These are phyloP conservation scores for Yamadazyma laniorum DNA, from an alignment of 805 yeast species.

Conservation along the genomic window DNA sequence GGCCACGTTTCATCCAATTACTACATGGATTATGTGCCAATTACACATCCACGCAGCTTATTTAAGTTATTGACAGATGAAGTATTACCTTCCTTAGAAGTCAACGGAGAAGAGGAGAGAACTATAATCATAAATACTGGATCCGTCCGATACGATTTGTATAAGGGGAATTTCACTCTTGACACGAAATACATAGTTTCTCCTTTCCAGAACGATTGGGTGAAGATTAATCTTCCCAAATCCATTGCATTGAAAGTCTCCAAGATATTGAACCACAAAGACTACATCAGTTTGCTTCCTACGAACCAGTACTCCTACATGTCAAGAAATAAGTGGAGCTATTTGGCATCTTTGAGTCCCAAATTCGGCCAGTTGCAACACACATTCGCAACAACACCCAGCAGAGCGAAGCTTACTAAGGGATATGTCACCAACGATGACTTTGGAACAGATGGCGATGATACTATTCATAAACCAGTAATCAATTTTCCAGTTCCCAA, in stretches of 20 bases:
- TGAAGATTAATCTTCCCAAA: slow-evolving; percentile 57
- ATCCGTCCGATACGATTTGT: slow-evolving; percentile 80
- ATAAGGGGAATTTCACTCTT: slow-evolving; percentile 76
- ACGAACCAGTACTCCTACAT: slow-evolving; percentile 19
- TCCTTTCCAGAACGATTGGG: slow-evolving; percentile 85
- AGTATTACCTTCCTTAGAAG: slow-evolving; percentile 49
- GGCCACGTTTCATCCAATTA: slow-evolving; percentile 71
- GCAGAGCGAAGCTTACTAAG: slow-evolving; percentile 33
- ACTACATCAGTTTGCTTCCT: slow-evolving; percentile 39
- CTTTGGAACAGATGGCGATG: slow-evolving; percentile 85
- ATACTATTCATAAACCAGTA: slow-evolving; percentile 63
- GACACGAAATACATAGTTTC: slow-evolving; percentile 81
- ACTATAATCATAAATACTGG: slow-evolving; percentile 80
- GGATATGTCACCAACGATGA: slow-evolving; percentile 89
- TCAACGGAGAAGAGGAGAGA: slow-evolving; percentile 24
- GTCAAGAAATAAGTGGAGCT: slow-evolving; percentile 2
- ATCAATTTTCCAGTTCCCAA: slow-evolving; percentile 68
- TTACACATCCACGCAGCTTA: slow-evolving; percentile 47
- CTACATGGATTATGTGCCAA: slow-evolving; percentile 65
- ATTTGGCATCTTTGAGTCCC: background rate
- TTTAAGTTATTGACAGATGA: slow-evolving; percentile 56
- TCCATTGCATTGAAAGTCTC: slow-evolving; percentile 54
- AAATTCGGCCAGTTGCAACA: background rate
- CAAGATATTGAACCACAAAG: slow-evolving; percentile 54
- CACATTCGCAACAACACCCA: background rate